A percentile compares a stretch with the other conserved stretches of the same genome.
phyloP scores from a whole-genome alignment of 345 rosid species.

The Camelina laxa region DNA sequence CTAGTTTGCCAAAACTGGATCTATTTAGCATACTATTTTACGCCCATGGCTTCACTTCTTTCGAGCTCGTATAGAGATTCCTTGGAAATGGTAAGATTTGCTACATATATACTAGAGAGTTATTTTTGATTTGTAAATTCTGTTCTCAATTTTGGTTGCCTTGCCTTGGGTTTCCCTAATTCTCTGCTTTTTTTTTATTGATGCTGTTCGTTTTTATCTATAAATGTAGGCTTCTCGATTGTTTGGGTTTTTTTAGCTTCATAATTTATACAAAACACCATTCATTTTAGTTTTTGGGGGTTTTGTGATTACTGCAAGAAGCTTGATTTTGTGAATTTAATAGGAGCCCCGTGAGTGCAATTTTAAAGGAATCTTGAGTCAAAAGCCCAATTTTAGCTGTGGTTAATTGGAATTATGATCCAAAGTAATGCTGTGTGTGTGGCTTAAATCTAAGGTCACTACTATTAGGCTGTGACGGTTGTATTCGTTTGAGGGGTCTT shows the following conservation, averaged over 20 bases:
- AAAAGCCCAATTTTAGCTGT: too few relatives aligned
- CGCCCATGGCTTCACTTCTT: conserved; percentile 35
- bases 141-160: conserved; percentile 5
- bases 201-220: not conserved
- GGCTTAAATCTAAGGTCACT: too few relatives aligned
- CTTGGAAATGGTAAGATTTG: conserved; percentile 21
- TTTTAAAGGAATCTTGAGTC: too few relatives aligned
- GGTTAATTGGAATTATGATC: too few relatives aligned
- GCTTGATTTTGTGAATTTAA: too few relatives aligned
- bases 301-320: too few relatives aligned
- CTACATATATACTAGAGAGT: not conserved
- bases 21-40: not conserved
- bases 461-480: too few relatives aligned
- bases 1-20: not conserved
- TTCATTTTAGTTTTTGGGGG: not conserved
- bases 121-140: not conserved
- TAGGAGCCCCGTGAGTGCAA: too few relatives aligned
- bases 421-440: too few relatives aligned
- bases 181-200: not conserved
- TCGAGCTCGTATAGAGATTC: conserved; percentile 32
- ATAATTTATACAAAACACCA: not conserved
- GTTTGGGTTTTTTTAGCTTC: conserved; percentile 2
- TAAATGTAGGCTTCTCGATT: conserved; percentile 2
- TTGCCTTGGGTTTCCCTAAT: not conserved
- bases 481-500: too few relatives aligned